Evolutionary conservation across 805 yeast genomes (phyloP).

Genomic region (Jamesozyma piceae): DNA sequence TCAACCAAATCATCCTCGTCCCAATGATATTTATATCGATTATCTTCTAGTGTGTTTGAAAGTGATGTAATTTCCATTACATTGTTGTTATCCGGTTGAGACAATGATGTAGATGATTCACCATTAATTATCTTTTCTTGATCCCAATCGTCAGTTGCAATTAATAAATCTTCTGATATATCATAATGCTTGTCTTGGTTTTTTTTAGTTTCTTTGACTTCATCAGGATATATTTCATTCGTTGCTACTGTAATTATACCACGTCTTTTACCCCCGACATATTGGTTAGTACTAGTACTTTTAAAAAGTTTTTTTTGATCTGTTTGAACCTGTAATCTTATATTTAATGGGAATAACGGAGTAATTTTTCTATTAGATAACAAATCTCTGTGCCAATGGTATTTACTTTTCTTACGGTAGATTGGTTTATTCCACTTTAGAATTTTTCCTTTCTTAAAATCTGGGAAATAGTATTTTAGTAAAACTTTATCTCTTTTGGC

Average conservation of each 20-base stretch:
- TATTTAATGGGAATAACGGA: constrained; percentile 42
- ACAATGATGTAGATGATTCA: constrained; percentile 9
- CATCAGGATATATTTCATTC: constrained; percentile 17
- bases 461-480: constrained; percentile 46
- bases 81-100: not conserved
- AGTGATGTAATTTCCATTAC: not conserved
- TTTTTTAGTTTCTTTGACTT: constrained; percentile 12
- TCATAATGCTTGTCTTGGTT: constrained; percentile 13
- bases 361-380: constrained; percentile 1
- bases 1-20: constrained; percentile 61
- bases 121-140: constrained; percentile 53
- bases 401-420: constrained; percentile 40
- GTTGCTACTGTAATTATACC: constrained; percentile 17
- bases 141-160: constrained; percentile 75
- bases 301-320: constrained; percentile 43
- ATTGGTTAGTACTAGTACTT: not conserved
- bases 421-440: constrained; percentile 48
- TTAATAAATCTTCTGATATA: constrained; percentile 45
- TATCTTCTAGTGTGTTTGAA: constrained; percentile 19
- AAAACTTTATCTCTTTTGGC: constrained; percentile 29
- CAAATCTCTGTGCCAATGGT: constrained; percentile 33
- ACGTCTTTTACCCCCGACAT: constrained; percentile 6
- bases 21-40: constrained; percentile 28
- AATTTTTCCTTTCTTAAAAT: constrained; percentile 40
- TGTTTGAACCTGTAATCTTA: constrained; percentile 43